Conservation (phyloP, 495 filamentous ascomycete genomes). For the Cryomyces antarcticus region DNA sequence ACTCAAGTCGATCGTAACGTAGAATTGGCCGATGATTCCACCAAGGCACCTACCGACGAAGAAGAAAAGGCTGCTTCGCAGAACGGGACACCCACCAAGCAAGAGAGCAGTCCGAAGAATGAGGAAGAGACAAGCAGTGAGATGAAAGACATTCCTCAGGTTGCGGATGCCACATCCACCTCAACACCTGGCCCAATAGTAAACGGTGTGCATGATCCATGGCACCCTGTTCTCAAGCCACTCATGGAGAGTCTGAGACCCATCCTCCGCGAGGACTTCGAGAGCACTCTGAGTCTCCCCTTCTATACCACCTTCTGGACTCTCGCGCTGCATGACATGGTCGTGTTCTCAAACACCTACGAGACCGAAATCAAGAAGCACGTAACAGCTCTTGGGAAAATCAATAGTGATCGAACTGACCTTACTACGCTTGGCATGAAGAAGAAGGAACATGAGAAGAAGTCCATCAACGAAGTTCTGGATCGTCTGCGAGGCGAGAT, state of each 20-base stretch:
- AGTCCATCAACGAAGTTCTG: slow-evolving; percentile 34
- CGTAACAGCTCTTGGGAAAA: slow-evolving; percentile 34
- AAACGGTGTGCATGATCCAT: slow-evolving; percentile 26
- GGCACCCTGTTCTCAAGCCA: slow-evolving; percentile 55
- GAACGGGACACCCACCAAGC: slow-evolving; percentile 2
- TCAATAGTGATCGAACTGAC: slow-evolving; percentile 53
- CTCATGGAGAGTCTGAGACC: slow-evolving; percentile 47
- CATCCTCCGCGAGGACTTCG: slow-evolving; percentile 38
- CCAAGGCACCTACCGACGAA: slow-evolving; percentile 3
- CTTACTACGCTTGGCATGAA: slow-evolving; percentile 38
- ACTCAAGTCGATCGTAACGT: slow-evolving; percentile 12
- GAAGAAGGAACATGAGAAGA: slow-evolving; percentile 43
- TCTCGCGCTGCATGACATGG: slow-evolving; percentile 59
- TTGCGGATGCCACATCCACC: not conserved
- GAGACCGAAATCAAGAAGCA: slow-evolving; percentile 43
- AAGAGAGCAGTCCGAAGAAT: not conserved
- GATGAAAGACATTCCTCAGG: not conserved
- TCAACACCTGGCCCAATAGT: slow-evolving; percentile 5
- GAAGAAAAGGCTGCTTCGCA: slow-evolving; percentile 11
- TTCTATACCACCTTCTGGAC: slow-evolving; percentile 94
- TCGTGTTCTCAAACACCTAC: slow-evolving; percentile 53
- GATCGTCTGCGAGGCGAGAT: slow-evolving; percentile 49
- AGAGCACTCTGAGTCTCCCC: slow-evolving; percentile 44
- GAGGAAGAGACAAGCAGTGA: not conserved
- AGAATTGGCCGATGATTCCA: slow-evolving; percentile 8